Evolutionary conservation across 441 rosid species (phyloP).

Genomic region (Bruguiera hainesii): DNA sequence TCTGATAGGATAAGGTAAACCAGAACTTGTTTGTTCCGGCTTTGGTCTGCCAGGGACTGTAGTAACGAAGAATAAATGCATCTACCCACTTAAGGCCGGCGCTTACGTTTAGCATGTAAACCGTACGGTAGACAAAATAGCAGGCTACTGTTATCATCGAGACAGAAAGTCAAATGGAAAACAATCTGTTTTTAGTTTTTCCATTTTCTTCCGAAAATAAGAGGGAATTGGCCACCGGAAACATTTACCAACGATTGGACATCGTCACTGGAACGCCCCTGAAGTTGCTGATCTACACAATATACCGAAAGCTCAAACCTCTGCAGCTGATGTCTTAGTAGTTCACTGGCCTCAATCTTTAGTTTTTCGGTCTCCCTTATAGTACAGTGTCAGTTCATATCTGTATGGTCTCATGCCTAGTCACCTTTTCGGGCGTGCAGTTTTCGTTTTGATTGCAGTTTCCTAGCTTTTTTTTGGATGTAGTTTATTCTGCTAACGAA

Average conservation of each 20-base stretch:
- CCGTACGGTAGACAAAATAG: not conserved
- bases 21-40: not conserved
- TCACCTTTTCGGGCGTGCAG: too few species aligned
- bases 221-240: not conserved
- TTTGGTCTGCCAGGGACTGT: not conserved
- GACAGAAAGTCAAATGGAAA: not conserved
- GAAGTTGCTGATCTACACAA: too few species aligned
- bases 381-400: too few species aligned
- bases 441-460: too few species aligned
- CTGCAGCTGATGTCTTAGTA: too few species aligned
- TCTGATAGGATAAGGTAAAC: slow-evolving; percentile 8
- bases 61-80: not conserved
- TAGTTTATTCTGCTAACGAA: too few species aligned
- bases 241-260: not conserved
- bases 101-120: not conserved
- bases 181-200: not conserved
- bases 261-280: too few species aligned
- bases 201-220: not conserved
- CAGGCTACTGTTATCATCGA: not conserved
- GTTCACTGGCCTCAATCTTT: too few species aligned
- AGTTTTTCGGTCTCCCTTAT: too few species aligned
- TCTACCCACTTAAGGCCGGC: not conserved
- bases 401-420: too few species aligned
- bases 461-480: too few species aligned
- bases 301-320: too few species aligned